Conservation (phyloP, 139 green algal genomes). For the Tetradesmus obliquus region DNA sequence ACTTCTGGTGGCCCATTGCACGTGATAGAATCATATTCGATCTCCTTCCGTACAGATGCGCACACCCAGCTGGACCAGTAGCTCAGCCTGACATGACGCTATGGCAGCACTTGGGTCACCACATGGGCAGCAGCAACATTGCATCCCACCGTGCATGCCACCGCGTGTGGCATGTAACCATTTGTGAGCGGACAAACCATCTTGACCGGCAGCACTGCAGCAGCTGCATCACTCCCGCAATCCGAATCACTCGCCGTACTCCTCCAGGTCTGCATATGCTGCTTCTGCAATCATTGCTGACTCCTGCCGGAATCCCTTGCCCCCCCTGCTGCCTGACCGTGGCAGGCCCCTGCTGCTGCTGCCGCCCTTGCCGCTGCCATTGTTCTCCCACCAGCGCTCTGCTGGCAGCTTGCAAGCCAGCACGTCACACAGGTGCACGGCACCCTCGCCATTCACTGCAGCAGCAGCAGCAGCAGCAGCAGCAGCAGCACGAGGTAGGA, state of each 20-base stretch:
- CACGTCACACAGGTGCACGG: conserved; percentile 72
- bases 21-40: too few species aligned
- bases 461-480: neutral
- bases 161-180: too few species aligned
- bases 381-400: conserved; percentile 60
- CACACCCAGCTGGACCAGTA: too few species aligned
- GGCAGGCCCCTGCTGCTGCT: conserved; percentile 1
- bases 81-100: too few species aligned
- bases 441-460: conserved; percentile 44
- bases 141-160: too few species aligned
- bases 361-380: conserved; percentile 7
- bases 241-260: neutral
- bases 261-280: neutral
- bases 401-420: conserved; percentile 68
- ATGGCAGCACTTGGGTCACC: too few species aligned
- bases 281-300: neutral
- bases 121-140: too few species aligned
- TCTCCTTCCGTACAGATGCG: too few species aligned
- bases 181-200: too few species aligned
- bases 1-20: too few species aligned
- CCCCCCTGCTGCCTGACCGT: conserved; percentile 3
- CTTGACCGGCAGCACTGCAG: too few species aligned
- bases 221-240: too few species aligned
- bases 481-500: neutral
- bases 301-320: neutral